Percentiles rank a stretch among this genome's conserved stretches.
Conservation (phyloP, 352 stramenopile species). For the Phytophthora sp. region DNA sequence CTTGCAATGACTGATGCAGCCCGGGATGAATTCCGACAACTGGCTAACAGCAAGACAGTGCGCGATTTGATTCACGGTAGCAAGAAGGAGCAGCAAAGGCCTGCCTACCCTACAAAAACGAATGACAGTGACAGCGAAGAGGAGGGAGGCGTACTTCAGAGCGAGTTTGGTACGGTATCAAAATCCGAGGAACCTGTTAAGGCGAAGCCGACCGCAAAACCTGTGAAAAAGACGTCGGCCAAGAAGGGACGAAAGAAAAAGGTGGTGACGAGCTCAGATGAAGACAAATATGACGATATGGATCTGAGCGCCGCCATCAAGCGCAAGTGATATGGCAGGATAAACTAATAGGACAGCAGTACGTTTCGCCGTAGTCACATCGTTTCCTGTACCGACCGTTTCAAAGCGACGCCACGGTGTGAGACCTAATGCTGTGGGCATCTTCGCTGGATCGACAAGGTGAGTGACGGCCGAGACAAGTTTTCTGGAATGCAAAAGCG, state of each 20-base stretch:
- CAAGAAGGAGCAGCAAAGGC: conserved; percentile 27
- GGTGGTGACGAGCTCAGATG: conserved; percentile 47
- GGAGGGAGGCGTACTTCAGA: conserved; percentile 73
- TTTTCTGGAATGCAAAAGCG: conserved; percentile 59
- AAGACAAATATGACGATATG: conserved; percentile 60
- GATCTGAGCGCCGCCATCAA: conserved; percentile 80
- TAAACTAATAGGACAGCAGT: conserved; percentile 39
- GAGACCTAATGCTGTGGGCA: conserved; percentile 16
- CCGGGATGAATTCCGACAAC: conserved; percentile 65
- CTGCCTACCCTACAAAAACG: conserved; percentile 19
- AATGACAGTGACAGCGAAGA: conserved; percentile 79
- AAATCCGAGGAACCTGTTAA: conserved; percentile 20
- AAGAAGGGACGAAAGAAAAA: conserved; percentile 58
- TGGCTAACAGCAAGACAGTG: conserved; percentile 57
- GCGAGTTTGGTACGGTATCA: conserved; percentile 55
- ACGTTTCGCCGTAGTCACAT: conserved; percentile 24
- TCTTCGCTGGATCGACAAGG: conserved; percentile 3
- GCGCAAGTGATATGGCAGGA: conserved; percentile 52
- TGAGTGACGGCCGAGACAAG: neutral
- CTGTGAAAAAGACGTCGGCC: conserved; percentile 16
- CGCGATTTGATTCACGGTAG: conserved; percentile 50
- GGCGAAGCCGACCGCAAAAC: conserved; percentile 17
- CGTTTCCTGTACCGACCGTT: conserved; percentile 23
- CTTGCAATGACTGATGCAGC: conserved; percentile 39
- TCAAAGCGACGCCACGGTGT: conserved; percentile 24